Evolutionary conservation across 139 green algal genomes (phyloP), one percentile per base, ranked within the genome.

Genomic region (Axilococcus clingmanii): DNA sequence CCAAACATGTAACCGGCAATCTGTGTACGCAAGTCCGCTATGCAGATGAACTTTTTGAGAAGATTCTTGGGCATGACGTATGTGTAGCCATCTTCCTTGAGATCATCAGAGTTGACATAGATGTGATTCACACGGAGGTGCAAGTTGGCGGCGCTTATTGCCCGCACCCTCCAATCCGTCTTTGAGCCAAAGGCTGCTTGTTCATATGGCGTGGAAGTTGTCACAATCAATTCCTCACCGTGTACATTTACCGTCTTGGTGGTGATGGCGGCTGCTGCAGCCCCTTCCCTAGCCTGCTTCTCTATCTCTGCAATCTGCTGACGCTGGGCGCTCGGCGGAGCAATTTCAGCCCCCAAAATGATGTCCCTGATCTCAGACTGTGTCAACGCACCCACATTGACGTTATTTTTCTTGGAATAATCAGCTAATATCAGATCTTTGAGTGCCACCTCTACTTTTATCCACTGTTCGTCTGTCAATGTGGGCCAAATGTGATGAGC

Each of bases 371-470:
- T 95, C 85, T 99, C 93, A 17, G 42, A 80, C 69, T 95, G 83
- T 25, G 87, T 96, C 29, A 96, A 75, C n/a, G 88, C 88, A 17
- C 72, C 76, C 61, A 92, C 83, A 65, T 97, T 96, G 51, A 99
- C 93, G 55, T 97, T 97, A 85, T 97, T 98, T 80, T 98, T 98
- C 79, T 96, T 95, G 52, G 86, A 77, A 68, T 98, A 99, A 75
- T 99, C 93, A 5, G 81, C 87, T 57, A 99, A 67, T 61, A 99
- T 98, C 19, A 99, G 80, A 60, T 99, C 93, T 82, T 94, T 94
- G 16, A 95, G 72, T 47, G 86, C 86, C 42, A 93, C 83, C 69
- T 95, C 86, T 40, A 95, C 88, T 80, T 96, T 97, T 76, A 99
- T 94, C 93, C 92, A 98, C 71, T 95, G 85, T 72, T 98, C 90